Conservation (phyloP, 768 basidiomycete species). For the Exidia glandulosa region DNA sequence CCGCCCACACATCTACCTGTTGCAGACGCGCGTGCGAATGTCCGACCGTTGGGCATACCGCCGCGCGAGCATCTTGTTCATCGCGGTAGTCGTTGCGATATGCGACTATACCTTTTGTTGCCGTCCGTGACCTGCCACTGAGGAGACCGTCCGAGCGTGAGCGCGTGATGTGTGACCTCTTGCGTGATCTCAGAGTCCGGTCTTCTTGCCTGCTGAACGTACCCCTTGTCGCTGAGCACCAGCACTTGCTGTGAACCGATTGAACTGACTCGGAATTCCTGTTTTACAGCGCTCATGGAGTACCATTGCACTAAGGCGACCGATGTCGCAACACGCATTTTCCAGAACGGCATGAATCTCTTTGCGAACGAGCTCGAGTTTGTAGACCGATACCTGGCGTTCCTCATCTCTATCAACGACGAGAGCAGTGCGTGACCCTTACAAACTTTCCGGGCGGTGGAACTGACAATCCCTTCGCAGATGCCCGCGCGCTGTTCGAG, state of each 20-base stretch:
- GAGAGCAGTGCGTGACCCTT: conserved; percentile 63
- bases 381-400: conserved; percentile 81
- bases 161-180: no score
- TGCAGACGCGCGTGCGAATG: neutral
- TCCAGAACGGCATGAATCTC: conserved; percentile 81
- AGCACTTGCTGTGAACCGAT: no score
- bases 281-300: conserved; percentile 71
- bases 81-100: neutral
- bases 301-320: conserved; percentile 78
- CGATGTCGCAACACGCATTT: conserved; percentile 78
- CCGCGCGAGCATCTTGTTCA: neutral
- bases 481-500: conserved; percentile 93
- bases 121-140: no score
- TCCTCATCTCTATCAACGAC: conserved; percentile 90
- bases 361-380: conserved; percentile 79
- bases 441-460: neutral
- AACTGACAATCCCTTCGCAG: conserved; percentile 29
- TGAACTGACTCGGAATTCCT: neutral
- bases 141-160: no score
- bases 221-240: no score
- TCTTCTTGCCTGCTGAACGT: no score
- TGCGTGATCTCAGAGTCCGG: no score
- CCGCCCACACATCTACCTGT: no score
- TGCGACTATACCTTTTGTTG: no score
- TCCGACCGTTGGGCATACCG: neutral